Evolutionary conservation across 345 rosid species (phyloP), one percentile per base, ranked within the genome.

Genomic region (Brassica cretica): DNA sequence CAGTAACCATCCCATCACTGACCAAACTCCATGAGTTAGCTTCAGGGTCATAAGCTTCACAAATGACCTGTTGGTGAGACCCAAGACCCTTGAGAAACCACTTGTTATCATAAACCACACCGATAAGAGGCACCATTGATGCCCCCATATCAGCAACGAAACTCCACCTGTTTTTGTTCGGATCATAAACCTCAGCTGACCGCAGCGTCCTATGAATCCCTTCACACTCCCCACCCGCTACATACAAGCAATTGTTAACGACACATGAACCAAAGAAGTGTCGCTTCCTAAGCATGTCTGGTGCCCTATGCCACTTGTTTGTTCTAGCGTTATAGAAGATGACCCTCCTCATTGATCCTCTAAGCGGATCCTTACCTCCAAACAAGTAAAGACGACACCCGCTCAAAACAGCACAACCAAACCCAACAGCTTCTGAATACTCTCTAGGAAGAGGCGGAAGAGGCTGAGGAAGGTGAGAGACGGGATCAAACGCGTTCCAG

Each of bases 181-280:
- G 98, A 70, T 94, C 98, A 81, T 90, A 94, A 81, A 94, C 89
- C 81, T 94, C 98, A 66, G 95, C 98, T 44, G 98, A 90, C 0
- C 98, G 93, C 2, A 94, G 90, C 15, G 97, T 90, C 85, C 98
- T 85, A 35, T 90, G 98, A 65, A 87, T 86, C 68, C 97, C 98
- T 80, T 92, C 97, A 27, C 97, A 94, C 68, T 94, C 98, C 51
- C 98, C 98, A 16, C 98, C 98, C 1, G 98, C 98, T 39, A 94
- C 98, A 74, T 88, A 94, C 1, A 94, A 88, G 74, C 97, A 89
- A 68, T 94, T 94, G 81, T 94, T 92, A 32, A 94, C 88, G 21
- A 94, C 98, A 73, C 97, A 94, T 66, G 89, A 94, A 64, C 97
- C 98, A 71, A 92, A 92, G 82, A 89, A 88, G 76, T 94, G 97